These are phyloP conservation scores for Lipomyces lipofer DNA, from an alignment of 805 yeast species.

Conservation along the genomic window DNA sequence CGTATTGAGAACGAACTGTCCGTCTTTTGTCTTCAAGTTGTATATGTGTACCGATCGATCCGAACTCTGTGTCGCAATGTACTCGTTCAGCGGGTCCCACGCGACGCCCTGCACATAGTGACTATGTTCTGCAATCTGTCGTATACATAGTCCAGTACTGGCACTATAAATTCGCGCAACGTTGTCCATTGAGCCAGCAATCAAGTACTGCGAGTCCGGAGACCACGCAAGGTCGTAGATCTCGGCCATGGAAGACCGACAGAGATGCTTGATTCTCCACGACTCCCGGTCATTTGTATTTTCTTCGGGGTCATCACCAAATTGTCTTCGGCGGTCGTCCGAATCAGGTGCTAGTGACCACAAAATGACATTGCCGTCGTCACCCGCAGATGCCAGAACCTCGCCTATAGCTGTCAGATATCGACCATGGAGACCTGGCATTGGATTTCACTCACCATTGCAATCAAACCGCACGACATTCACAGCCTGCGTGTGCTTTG, in stretches of 20 bases:
- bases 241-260: constrained; percentile 66
- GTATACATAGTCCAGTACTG: constrained; percentile 55
- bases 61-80: constrained; percentile 82
- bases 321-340: constrained; percentile 9
- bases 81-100: constrained; percentile 88
- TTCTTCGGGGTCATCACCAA: constrained; percentile 32
- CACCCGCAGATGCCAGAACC: constrained; percentile 85
- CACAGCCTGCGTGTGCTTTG: constrained; percentile 92
- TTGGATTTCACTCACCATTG: constrained; percentile 45
- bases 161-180: constrained; percentile 67
- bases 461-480: constrained; percentile 83
- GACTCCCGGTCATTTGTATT: constrained; percentile 51
- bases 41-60: constrained; percentile 82
- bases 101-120: constrained; percentile 95
- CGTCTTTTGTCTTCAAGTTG: constrained; percentile 43
- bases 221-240: constrained; percentile 93
- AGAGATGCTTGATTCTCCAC: constrained; percentile 66
- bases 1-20: constrained; percentile 43
- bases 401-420: constrained; percentile 35
- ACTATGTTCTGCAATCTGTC: constrained; percentile 67
- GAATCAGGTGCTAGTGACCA: constrained; percentile 55
- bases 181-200: constrained; percentile 93
- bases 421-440: neutral
- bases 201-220: constrained; percentile 71
- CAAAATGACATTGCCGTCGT: constrained; percentile 83